These are phyloP conservation scores for Ganoderma boninense DNA, from an alignment of 1,284 basidiomycete genomes.

Conservation along the genomic window DNA sequence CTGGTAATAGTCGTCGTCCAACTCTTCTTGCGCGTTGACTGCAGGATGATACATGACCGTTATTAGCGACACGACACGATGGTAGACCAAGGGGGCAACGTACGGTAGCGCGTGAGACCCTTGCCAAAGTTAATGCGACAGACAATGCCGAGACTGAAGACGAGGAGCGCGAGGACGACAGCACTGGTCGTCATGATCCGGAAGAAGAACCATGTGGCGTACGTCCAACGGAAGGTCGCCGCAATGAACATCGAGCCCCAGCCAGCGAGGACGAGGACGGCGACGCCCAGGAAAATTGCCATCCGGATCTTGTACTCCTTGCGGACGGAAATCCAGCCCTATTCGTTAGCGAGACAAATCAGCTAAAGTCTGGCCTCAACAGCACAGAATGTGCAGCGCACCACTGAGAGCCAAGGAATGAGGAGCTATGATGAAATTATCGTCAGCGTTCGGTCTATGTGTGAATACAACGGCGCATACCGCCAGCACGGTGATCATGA, in stretches of 20 bases:
- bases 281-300: slow-evolving; percentile 68
- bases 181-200: slow-evolving; percentile 67
- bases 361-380: slow-evolving; percentile 1
- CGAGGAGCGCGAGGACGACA: slow-evolving; percentile 60
- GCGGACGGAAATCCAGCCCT: slow-evolving; percentile 82
- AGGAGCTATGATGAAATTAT: slow-evolving; percentile 54
- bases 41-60: not conserved
- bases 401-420: slow-evolving; percentile 71
- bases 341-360: slow-evolving; percentile 7
- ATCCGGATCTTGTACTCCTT: slow-evolving; percentile 67
- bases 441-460: not conserved
- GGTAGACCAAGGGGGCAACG: slow-evolving; percentile 41
- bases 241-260: slow-evolving; percentile 80
- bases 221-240: slow-evolving; percentile 78
- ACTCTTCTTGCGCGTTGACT: slow-evolving; percentile 66
- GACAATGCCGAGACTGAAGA: slow-evolving; percentile 67
- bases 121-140: slow-evolving; percentile 81
- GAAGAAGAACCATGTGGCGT: slow-evolving; percentile 79
- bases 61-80: not conserved
- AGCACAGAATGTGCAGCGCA: slow-evolving; percentile 38
- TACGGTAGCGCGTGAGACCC: slow-evolving; percentile 72
- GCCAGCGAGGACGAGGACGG: slow-evolving; percentile 65
- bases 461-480: slow-evolving; percentile 50
- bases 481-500: slow-evolving; percentile 63
- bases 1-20: slow-evolving; percentile 58